A percentile compares a stretch with the other conserved stretches of the same genome.
phyloP scores from a whole-genome alignment of 2,329 filamentous ascomycete species.

The Colletotrichum incanum region DNA sequence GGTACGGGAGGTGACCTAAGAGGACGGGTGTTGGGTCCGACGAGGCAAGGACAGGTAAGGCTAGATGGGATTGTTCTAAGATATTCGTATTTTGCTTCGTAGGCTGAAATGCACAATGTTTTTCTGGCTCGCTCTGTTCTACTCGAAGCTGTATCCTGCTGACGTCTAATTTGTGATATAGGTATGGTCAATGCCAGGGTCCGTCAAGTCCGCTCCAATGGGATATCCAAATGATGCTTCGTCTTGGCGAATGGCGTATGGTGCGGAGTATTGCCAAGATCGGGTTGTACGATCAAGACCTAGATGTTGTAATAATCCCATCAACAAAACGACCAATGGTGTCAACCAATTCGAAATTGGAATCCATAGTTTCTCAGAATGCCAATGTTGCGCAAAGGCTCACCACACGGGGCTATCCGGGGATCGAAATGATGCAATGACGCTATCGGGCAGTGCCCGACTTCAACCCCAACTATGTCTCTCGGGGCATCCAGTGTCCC shows the following conservation, averaged over 20 bases:
- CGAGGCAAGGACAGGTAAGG: too few relatives aligned
- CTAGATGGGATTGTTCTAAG: too few relatives aligned
- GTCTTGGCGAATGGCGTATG: constrained; percentile 8
- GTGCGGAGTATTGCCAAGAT: not conserved
- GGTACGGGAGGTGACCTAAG: too few relatives aligned
- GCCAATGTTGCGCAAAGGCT: not conserved
- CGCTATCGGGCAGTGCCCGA: not conserved
- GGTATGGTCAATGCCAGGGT: too few relatives aligned
- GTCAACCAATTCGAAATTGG: not conserved
- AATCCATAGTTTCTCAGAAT: not conserved
- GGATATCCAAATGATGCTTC: not conserved
- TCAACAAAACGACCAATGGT: not conserved
- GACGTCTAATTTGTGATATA: too few relatives aligned
- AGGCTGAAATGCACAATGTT: too few relatives aligned
- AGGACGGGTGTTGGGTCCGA: too few relatives aligned
- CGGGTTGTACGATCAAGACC: not conserved
- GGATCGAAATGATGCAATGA: not conserved
- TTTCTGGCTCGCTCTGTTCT: too few relatives aligned
- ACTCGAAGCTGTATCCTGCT: too few relatives aligned
- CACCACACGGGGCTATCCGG: not conserved
- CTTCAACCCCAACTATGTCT: not conserved
- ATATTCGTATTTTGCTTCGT: too few relatives aligned
- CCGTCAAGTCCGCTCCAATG: too few relatives aligned
- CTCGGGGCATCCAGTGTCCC: not conserved
- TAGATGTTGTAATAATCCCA: not conserved